Evolutionary conservation across 352 stramenopile species (phyloP), one percentile per base, ranked within the genome.

Genomic region (Detonula confervacea): DNA sequence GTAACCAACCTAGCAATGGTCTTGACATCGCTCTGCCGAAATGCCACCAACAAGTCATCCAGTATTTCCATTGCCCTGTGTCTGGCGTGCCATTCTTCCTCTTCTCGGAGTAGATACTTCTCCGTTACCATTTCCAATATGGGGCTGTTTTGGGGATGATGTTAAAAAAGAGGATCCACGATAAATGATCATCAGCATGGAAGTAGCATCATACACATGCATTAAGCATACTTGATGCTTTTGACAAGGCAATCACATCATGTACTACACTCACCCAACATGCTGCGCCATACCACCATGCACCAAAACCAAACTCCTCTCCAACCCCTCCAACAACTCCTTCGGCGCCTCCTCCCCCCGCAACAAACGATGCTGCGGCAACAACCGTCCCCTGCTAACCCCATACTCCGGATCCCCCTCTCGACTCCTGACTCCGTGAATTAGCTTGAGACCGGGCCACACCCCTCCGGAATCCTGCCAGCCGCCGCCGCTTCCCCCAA

Each of bases 51-150:
- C 14, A 90, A 81, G 9, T 87, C 80, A 54, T 88, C 73, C n/a
- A 88, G 56, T 57, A 90, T 88, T 14, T 77, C 67, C 33, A 90
- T 77, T 8, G 80, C 52, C 52, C 77, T 27, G 37, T 83, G 80
- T 24, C 83, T 70, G 39, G 77, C 77, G 2, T 61, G 60, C 80
- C 75, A 90, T 63, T 90, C 83, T 24, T 84, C 73, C 12, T 86
- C 74, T 33, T 85, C 75, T 63, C 83, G 59, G 0, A 90, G 63
- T 25, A 90, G 54, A 54, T 88, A 90, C 39, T 87, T 90, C 69
- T 90, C 83, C 5, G 83, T 90, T 1, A 86, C 76, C 80, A 90
- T 90, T 74, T 90, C 83, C 22, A 90, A 52, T 9, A 90, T 80
- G 1, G 83, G 80, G 11, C 75, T 73, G 14, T 46, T 27, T 55